These are phyloP conservation scores for Gonium pectorale DNA, from an alignment of 139 green algal genomes.

Conservation along the genomic window DNA sequence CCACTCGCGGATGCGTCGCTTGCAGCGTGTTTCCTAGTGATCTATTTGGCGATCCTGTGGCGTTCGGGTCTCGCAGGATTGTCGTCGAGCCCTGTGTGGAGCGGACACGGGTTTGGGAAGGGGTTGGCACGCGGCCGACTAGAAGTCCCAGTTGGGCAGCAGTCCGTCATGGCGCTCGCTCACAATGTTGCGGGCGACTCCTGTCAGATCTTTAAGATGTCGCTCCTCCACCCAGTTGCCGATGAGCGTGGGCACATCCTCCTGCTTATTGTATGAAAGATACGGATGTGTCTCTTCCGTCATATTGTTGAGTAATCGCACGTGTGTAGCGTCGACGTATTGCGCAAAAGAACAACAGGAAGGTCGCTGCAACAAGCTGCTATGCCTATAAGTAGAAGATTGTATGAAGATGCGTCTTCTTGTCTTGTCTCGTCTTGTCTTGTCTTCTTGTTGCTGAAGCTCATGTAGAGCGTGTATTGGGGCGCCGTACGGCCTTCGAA, in stretches of 20 bases:
- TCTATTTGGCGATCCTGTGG: not conserved
- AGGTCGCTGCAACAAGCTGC: not conserved
- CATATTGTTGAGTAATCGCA: not conserved
- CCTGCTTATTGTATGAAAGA: constrained; percentile 28
- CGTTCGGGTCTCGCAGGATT: not conserved
- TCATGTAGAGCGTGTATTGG: not conserved
- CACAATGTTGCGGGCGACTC: not conserved
- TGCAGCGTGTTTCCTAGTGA: constrained; percentile 1
- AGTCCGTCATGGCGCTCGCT: not conserved
- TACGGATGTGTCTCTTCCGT: constrained; percentile 19
- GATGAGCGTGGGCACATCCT: constrained; percentile 21
- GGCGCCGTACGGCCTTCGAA: not conserved
- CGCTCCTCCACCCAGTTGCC: constrained; percentile 38
- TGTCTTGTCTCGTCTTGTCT: not conserved
- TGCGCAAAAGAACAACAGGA: not conserved
- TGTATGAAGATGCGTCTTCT: not conserved
- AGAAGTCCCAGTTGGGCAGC: no score
- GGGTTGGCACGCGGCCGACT: no score
- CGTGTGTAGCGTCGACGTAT: not conserved
- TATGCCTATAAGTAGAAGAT: not conserved
- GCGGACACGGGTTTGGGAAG: no score
- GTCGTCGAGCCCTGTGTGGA: not conserved
- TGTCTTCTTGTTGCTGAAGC: not conserved
- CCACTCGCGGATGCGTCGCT: constrained; percentile 22
- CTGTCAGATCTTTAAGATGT: not conserved